Conservation (phyloP, 306 rosid species). For the Vigna hirtella region DNA sequence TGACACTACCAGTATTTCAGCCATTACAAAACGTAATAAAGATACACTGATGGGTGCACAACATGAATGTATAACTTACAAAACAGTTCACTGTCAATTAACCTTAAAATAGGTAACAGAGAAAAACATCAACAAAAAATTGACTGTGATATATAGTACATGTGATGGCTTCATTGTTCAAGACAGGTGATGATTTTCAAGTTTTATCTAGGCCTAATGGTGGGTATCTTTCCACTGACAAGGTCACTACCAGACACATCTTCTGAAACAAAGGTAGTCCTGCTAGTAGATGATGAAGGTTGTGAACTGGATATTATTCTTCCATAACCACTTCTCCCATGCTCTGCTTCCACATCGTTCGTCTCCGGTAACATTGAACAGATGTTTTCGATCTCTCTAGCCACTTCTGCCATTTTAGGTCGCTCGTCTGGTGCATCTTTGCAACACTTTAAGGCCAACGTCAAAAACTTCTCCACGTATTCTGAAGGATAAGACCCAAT, state of each 20-base stretch:
- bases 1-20: background rate
- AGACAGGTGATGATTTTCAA: background rate
- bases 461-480: background rate
- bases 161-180: background rate
- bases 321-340: background rate
- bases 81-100: slow-evolving; percentile 5
- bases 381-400: slow-evolving; percentile 74
- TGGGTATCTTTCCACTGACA: slow-evolving; percentile 14
- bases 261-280: slow-evolving; percentile 1
- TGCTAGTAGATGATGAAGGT: background rate
- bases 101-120: background rate
- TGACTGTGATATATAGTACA: background rate
- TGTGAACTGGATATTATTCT: background rate
- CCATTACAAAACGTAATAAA: background rate
- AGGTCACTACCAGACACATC: slow-evolving; percentile 8
- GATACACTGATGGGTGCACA: background rate
- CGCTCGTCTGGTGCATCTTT: slow-evolving; percentile 75
- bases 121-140: background rate
- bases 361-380: slow-evolving; percentile 59
- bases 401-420: slow-evolving; percentile 86
- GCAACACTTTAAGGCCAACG: slow-evolving; percentile 64
- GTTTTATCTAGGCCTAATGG: slow-evolving; percentile 17
- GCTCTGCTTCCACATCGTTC: background rate
- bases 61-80: background rate
- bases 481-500: background rate